A percentile compares a stretch with the other conserved stretches of the same genome.
Conservation (phyloP, 352 stramenopile genomes). For the Globisporangium okanoganense region DNA sequence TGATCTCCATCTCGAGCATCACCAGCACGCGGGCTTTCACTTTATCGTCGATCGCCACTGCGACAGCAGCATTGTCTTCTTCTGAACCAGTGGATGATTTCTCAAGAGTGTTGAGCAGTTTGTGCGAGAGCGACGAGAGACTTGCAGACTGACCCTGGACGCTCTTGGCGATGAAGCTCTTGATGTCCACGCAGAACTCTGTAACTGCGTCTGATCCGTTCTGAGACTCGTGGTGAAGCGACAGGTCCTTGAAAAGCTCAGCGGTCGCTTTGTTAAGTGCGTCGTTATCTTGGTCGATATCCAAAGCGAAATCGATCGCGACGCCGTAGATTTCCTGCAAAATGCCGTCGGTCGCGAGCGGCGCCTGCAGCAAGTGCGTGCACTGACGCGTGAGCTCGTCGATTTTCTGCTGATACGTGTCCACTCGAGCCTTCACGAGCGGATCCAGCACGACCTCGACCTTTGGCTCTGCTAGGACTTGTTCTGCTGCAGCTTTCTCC, state of each 20-base stretch:
- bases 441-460: conserved; percentile 42
- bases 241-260: conserved; percentile 11
- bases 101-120: conserved; percentile 31
- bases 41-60: conserved; percentile 9
- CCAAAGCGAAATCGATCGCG: conserved; percentile 34
- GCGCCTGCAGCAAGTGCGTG: conserved; percentile 25
- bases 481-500: conserved; percentile 5
- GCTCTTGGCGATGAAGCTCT: conserved; percentile 47
- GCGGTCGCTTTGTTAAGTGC: conserved; percentile 10
- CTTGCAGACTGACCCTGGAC: conserved; percentile 36
- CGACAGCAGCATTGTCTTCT: background rate
- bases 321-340: conserved; percentile 75
- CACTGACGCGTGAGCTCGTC: conserved; percentile 61
- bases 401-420: conserved; percentile 72
- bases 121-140: conserved; percentile 34
- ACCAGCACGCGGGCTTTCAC: conserved; percentile 22
- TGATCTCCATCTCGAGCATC: conserved; percentile 83
- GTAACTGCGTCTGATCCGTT: conserved; percentile 18
- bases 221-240: conserved; percentile 13
- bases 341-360: conserved; percentile 28
- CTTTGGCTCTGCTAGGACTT: conserved; percentile 20
- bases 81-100: conserved; percentile 6
- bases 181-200: conserved; percentile 30
- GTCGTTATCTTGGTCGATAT: conserved; percentile 28
- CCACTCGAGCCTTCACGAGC: conserved; percentile 52